Evolutionary conservation across 371 early-diverging fungal species (phyloP).

Genomic region (Mortierella sp.): DNA sequence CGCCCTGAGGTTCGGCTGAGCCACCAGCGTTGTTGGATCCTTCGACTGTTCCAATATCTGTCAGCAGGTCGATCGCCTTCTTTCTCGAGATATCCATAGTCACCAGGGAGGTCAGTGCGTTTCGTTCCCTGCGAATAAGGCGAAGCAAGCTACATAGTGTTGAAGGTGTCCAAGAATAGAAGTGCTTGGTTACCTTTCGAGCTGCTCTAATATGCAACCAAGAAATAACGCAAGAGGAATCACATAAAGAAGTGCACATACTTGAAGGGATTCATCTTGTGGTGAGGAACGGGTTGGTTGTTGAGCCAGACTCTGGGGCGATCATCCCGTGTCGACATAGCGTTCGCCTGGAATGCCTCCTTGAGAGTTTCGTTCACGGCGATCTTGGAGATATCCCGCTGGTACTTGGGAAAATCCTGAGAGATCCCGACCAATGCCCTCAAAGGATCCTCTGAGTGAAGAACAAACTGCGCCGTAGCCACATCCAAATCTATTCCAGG

Average conservation of each 20-base stretch:
- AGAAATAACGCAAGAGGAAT: not conserved
- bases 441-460: slow-evolving; percentile 71
- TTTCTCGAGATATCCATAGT: slow-evolving; percentile 64
- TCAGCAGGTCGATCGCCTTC: slow-evolving; percentile 78
- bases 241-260: slow-evolving; percentile 37
- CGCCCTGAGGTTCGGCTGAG: slow-evolving; percentile 59
- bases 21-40: slow-evolving; percentile 24
- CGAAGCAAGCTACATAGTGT: slow-evolving; percentile 55
- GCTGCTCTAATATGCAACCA: not conserved
- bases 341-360: slow-evolving; percentile 59
- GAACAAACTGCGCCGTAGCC: slow-evolving; percentile 77
- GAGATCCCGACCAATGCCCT: slow-evolving; percentile 71
- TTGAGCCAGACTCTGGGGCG: slow-evolving; percentile 76
- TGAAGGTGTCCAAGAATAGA: not conserved
- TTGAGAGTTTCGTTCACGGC: slow-evolving; percentile 49
- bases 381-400: slow-evolving; percentile 73
- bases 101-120: slow-evolving; percentile 62
- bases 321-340: slow-evolving; percentile 41
- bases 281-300: slow-evolving; percentile 68
- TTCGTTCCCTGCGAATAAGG: slow-evolving; percentile 61
- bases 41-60: slow-evolving; percentile 56
- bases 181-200: not conserved
- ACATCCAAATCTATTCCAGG: slow-evolving; percentile 70
- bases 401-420: slow-evolving; percentile 90
- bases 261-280: slow-evolving; percentile 77